Percentiles rank a stretch among this genome's conserved stretches.
These are phyloP conservation scores for Diplodia scrobiculata DNA, from an alignment of 2,329 filamentous ascomycete species.

Conservation along the genomic window DNA sequence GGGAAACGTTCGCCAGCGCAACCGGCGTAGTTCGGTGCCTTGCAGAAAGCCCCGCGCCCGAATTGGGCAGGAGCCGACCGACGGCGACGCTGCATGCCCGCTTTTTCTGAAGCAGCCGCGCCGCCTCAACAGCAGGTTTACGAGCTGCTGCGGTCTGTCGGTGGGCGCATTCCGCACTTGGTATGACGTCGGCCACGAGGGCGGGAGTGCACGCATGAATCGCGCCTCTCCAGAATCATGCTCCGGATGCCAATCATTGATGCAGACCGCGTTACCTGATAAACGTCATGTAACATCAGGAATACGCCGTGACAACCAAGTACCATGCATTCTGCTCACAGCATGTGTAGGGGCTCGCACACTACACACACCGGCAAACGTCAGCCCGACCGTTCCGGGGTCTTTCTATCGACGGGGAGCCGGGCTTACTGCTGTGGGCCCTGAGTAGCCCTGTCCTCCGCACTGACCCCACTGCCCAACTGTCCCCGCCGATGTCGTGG, in stretches of 20 bases:
- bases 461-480: conserved; percentile 22
- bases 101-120: conserved; percentile 21
- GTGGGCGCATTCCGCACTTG: too few species aligned
- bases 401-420: conserved; percentile 3
- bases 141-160: too few species aligned
- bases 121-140: neutral
- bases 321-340: conserved; percentile 2
- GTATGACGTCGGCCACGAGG: conserved; percentile 8
- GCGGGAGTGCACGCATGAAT: conserved; percentile 14
- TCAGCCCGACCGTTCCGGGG: conserved; percentile 14
- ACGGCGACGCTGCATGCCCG: neutral
- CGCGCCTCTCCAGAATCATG: conserved; percentile 5
- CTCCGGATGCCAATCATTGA: conserved; percentile 1
- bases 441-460: conserved; percentile 12
- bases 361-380: neutral
- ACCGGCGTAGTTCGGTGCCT: conserved; percentile 19
- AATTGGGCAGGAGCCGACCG: conserved; percentile 4
- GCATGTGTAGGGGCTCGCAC: conserved; percentile 5
- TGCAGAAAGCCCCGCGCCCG: conserved; percentile 7
- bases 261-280: neutral
- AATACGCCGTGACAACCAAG: neutral
- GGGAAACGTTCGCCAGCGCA: neutral
- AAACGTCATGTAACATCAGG: neutral
- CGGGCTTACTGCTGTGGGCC: conserved; percentile 5
- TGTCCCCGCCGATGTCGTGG: conserved; percentile 14